Evolutionary conservation across 768 basidiomycete species (phyloP).

Genomic region (Trametes villosa): DNA sequence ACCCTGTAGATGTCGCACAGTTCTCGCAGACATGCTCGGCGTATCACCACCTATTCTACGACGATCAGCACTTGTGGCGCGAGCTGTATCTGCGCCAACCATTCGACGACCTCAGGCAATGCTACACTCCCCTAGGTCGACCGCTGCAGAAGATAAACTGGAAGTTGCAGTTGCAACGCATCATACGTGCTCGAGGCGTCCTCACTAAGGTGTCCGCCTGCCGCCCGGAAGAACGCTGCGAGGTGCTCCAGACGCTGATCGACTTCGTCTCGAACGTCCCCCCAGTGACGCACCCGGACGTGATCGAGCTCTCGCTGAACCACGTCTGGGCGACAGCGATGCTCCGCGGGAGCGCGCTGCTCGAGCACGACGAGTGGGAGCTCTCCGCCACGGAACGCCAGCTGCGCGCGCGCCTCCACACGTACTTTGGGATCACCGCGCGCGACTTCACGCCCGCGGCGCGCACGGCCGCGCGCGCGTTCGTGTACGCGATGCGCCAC

Average conservation of each 20-base stretch:
- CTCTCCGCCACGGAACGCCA: conserved; percentile 45
- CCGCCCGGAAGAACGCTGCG: conserved; percentile 47
- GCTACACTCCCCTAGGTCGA: conserved; percentile 44
- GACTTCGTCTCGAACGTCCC: conserved; percentile 49
- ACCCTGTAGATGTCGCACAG: conserved; percentile 62
- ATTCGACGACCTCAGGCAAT: conserved; percentile 66
- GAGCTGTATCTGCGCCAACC: conserved; percentile 63
- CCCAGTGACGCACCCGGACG: conserved; percentile 36
- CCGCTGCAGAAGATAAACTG: conserved; percentile 41
- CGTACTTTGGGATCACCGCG: conserved; percentile 57
- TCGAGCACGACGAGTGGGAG: conserved; percentile 42
- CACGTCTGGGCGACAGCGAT: conserved; percentile 54
- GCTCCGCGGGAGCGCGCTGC: conserved; percentile 47
- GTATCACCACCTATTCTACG: conserved; percentile 52
- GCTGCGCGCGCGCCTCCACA: conserved; percentile 56
- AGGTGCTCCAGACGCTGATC: conserved; percentile 54
- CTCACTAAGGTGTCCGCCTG: conserved; percentile 40
- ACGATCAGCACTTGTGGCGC: conserved; percentile 61
- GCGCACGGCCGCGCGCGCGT: conserved; percentile 51
- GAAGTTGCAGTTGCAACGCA: conserved; percentile 55
- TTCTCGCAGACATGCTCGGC: conserved; percentile 54
- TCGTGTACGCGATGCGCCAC: conserved; percentile 65
- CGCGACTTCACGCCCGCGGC: conserved; percentile 41
- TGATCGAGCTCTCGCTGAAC: conserved; percentile 47
- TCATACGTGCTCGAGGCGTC: conserved; percentile 59